phyloP scores from a whole-genome alignment of 2,329 filamentous ascomycete genomes.

The Pseudogymnoascus sp. region DNA sequence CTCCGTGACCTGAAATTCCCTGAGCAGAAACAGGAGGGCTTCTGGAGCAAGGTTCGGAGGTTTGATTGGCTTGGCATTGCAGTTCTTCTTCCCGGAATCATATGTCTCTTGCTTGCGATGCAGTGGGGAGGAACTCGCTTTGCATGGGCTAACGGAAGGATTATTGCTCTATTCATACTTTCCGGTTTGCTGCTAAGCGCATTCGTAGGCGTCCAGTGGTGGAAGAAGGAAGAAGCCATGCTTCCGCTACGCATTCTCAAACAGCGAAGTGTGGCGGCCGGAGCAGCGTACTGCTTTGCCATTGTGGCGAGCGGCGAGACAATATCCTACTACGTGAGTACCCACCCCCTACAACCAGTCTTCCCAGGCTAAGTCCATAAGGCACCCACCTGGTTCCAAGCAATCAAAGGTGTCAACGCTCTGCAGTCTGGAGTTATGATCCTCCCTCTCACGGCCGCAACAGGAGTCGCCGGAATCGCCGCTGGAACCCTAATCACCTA shows the following conservation, averaged over 20 bases:
- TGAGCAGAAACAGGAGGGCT: no score
- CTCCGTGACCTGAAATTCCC: conserved; percentile 17
- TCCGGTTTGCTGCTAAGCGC: conserved; percentile 20
- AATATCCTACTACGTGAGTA: no score
- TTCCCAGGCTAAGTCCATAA: no score
- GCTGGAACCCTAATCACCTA: background rate
- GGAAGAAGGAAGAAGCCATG: conserved; percentile 30
- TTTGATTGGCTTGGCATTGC: conserved; percentile 22
- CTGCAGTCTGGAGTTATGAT: background rate
- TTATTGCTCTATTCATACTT: conserved; percentile 29
- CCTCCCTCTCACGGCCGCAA: background rate
- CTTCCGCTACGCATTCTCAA: conserved; percentile 32
- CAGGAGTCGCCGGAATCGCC: conserved; percentile 17
- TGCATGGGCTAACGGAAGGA: conserved; percentile 25
- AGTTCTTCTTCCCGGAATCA: conserved; percentile 24
- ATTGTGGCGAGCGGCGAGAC: no score
- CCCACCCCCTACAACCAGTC: no score
- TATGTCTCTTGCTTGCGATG: conserved; percentile 26
- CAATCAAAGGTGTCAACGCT: background rate
- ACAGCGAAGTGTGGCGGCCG: conserved; percentile 27
- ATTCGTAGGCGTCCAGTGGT: conserved; percentile 28
- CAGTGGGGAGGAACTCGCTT: conserved; percentile 26
- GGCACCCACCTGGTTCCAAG: background rate
- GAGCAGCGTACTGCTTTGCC: no score
- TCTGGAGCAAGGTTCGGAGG: no score